These are phyloP conservation scores for Trypanosoma brucei DNA, from an alignment of 208 protist species.

Conservation along the genomic window DNA sequence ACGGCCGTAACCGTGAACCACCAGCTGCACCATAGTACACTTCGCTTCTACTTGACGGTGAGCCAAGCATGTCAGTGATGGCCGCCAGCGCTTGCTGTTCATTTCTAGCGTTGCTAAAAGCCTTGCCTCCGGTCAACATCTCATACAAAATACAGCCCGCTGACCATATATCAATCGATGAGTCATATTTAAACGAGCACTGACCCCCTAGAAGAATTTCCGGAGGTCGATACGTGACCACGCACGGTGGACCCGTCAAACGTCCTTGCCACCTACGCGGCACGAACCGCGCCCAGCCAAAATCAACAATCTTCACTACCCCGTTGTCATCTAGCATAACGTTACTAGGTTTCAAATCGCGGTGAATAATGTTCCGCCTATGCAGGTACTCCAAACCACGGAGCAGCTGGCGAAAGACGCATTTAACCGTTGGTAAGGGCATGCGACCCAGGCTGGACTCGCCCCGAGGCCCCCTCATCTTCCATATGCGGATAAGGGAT, in stretches of 20 bases:
- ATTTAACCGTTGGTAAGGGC: conserved; percentile 78
- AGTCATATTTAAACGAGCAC: conserved; percentile 72
- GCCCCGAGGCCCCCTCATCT: conserved; percentile 13
- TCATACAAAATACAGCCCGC: conserved; percentile 97
- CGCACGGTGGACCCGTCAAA: conserved; percentile 77
- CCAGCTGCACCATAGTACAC: conserved; percentile 34
- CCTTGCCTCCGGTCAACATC: conserved; percentile 93
- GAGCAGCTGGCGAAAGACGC: conserved; percentile 76
- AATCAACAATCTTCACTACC: conserved; percentile 84
- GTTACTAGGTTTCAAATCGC: conserved; percentile 89
- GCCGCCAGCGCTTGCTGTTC: conserved; percentile 54
- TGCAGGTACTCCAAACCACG: conserved; percentile 79
- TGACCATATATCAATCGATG: conserved; percentile 93
- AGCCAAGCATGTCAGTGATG: conserved; percentile 80
- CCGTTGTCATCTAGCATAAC: conserved; percentile 77
- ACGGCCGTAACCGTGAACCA: conserved; percentile 18
- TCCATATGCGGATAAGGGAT: conserved; percentile 55
- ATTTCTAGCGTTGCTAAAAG: conserved; percentile 80
- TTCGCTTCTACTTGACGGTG: conserved; percentile 35
- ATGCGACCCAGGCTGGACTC: conserved; percentile 32
- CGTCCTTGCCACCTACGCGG: conserved; percentile 17
- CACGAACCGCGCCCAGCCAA: conserved; percentile 76
- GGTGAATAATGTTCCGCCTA: conserved; percentile 67
- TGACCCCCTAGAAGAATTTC: conserved; percentile 63
- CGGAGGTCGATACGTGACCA: conserved; percentile 65